Evolutionary conservation across 2,329 filamentous ascomycete species (phyloP), one percentile per base, ranked within the genome.

Genomic region (Fusarium proliferatum): DNA sequence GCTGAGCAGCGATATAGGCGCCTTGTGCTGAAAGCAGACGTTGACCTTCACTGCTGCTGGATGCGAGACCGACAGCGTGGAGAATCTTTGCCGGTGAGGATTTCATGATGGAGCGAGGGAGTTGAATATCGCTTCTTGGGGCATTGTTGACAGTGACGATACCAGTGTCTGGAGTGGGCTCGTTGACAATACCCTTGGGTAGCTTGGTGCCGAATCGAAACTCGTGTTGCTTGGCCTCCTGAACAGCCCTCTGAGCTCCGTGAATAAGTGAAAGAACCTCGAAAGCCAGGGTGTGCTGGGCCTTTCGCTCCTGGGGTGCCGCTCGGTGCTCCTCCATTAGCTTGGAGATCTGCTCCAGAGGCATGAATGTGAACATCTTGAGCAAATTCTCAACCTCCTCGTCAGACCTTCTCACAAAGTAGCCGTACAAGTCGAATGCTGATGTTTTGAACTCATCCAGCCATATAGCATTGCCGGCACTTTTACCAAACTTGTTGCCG

Each of bases 401-500:
- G 79, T 99, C 96, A 2, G 95, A 86, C 0, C 93, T 92, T 57
- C 94, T 90, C 72, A 98, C 87, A 77, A 98, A 96, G 85, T 96
- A 98, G 80, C 95, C 87, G 81, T 98, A 98, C 2, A 98, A 86
- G 65, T 98, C 94, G 78, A 96, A 98, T 0, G 91, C 85, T 36
- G 88, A 91, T 3, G 96, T 97, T 88, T 94, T 89, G 77, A 92
- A 91, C 60, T 88, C 87, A 81, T 98, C 94, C 6, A 99, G 88
- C 96, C 96, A 99, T 41, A 99, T 84, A 5, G 96, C 95, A 81
- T 98, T 98, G 33, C 95, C 96, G 4, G 94, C 93, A 71, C 92
- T 97, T 85, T 99, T 99, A 58, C 96, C 96, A 77, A 98, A 95
- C 82, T 99, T 99, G 79, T 90, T 90, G 23, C 96, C 96, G 2